A percentile compares a stretch with the other conserved stretches of the same genome.
phyloP scores from a whole-genome alignment of 805 yeast species.

The Teunomyces aglyptinius region DNA sequence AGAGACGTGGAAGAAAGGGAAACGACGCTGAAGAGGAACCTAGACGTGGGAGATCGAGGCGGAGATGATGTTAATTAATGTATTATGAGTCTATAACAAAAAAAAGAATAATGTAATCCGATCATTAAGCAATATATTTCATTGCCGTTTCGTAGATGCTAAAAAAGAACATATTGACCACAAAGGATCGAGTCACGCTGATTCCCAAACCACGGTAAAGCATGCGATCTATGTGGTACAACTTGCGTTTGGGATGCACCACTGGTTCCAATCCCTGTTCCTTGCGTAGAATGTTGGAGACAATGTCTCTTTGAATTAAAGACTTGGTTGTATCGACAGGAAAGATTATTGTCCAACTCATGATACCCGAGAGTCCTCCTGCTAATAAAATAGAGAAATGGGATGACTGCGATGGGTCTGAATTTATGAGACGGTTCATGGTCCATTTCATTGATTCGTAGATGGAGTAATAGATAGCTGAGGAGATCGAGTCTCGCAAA shows the following conservation, averaged over 20 bases:
- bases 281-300: slow-evolving; percentile 59
- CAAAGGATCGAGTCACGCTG: slow-evolving; percentile 65
- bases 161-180: slow-evolving; percentile 75
- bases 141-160: slow-evolving; percentile 67
- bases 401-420: slow-evolving; percentile 25
- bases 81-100: background rate
- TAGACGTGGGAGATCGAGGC: background rate
- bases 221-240: slow-evolving; percentile 35
- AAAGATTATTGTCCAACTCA: slow-evolving; percentile 72
- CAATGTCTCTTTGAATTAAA: slow-evolving; percentile 69
- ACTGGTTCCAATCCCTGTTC: slow-evolving; percentile 46
- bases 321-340: slow-evolving; percentile 83
- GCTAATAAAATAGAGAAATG: slow-evolving; percentile 45
- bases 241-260: slow-evolving; percentile 29
- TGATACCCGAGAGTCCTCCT: slow-evolving; percentile 77
- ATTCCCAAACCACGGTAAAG: slow-evolving; percentile 64
- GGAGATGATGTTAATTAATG: background rate
- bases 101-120: no score
- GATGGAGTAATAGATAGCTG: slow-evolving; percentile 70
- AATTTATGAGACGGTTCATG: slow-evolving; percentile 31
- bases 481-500: slow-evolving; percentile 64
- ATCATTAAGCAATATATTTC: slow-evolving; percentile 39
- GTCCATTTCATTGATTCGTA: slow-evolving; percentile 71
- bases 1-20: slow-evolving; percentile 6
- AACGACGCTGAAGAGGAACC: background rate